phyloP scores from a whole-genome alignment of 1,139 yeast genomes.

The Magnusiomyces magnusii region DNA sequence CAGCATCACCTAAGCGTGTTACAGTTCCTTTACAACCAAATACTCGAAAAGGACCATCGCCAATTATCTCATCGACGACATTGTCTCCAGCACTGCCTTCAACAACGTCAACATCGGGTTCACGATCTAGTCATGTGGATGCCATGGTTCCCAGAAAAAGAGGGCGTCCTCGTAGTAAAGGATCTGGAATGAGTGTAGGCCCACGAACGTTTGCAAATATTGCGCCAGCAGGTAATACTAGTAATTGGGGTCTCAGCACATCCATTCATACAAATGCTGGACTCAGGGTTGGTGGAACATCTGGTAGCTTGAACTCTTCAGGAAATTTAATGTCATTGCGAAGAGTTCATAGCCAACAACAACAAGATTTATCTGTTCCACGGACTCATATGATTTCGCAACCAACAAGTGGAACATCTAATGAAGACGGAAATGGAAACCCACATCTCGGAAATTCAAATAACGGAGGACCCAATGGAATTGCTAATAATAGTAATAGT shows the following conservation, averaged over 20 bases:
- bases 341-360: neutral
- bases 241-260: neutral
- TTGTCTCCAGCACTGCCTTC: too few species aligned
- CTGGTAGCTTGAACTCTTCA: neutral
- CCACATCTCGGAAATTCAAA: too few species aligned
- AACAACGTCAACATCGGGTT: neutral
- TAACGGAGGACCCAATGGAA: too few species aligned
- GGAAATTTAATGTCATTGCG: neutral
- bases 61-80: too few species aligned
- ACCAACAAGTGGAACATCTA: too few species aligned
- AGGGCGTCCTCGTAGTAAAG: neutral
- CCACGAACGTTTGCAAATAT: neutral
- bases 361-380: neutral
- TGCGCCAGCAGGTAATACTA: neutral
- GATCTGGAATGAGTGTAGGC: neutral
- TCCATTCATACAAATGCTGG: too few species aligned
- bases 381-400: neutral
- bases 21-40: neutral
- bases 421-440: too few species aligned
- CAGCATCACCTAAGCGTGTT: neutral
- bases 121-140: neutral
- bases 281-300: neutral
- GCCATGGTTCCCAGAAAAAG: neutral
- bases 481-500: too few species aligned
- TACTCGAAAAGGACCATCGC: neutral